A percentile compares a stretch with the other conserved stretches of the same genome.
These are phyloP conservation scores for Hyaloscypha variabilis DNA, from an alignment of 495 filamentous ascomycete species.

Conservation along the genomic window DNA sequence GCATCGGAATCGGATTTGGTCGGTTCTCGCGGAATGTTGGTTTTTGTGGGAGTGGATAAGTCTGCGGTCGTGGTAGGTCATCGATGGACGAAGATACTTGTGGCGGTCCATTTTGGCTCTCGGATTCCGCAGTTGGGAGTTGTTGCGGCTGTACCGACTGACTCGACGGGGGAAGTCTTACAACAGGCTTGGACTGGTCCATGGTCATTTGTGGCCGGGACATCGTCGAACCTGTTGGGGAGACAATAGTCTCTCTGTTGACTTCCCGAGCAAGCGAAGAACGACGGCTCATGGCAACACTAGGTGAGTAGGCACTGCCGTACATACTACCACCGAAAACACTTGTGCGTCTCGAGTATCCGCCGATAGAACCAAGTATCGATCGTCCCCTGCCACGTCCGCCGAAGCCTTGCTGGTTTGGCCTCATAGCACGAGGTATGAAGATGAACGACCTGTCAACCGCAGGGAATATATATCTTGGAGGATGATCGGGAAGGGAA, in stretches of 20 bases:
- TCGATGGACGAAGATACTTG: constrained; percentile 25
- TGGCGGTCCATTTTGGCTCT: constrained; percentile 31
- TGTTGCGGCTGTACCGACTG: constrained; percentile 34
- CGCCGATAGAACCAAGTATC: constrained; percentile 63
- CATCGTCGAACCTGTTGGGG: constrained; percentile 76
- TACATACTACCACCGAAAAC: constrained; percentile 74
- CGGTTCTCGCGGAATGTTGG: constrained; percentile 79
- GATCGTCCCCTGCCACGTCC: constrained; percentile 72
- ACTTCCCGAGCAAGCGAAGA: constrained; percentile 83
- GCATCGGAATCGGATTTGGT: constrained; percentile 79
- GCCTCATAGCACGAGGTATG: constrained; percentile 90
- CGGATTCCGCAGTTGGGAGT: constrained; percentile 16
- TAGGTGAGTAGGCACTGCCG: constrained; percentile 86
- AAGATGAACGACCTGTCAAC: constrained; percentile 95
- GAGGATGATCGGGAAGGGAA: constrained; percentile 76
- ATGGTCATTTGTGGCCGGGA: constrained; percentile 63
- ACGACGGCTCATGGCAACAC: constrained; percentile 85
- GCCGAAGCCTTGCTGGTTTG: constrained; percentile 82
- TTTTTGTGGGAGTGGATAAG: constrained; percentile 67
- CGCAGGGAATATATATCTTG: constrained; percentile 89
- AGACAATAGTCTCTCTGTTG: constrained; percentile 72
- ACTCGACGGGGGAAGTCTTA: constrained; percentile 73
- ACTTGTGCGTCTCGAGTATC: constrained; percentile 72
- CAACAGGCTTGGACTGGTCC: constrained; percentile 73
- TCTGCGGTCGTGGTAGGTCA: constrained; percentile 56